Percentiles rank a stretch among this genome's conserved stretches.
Evolutionary conservation across 805 yeast genomes (phyloP).

Genomic region (Saturnispora serradocipensis): DNA sequence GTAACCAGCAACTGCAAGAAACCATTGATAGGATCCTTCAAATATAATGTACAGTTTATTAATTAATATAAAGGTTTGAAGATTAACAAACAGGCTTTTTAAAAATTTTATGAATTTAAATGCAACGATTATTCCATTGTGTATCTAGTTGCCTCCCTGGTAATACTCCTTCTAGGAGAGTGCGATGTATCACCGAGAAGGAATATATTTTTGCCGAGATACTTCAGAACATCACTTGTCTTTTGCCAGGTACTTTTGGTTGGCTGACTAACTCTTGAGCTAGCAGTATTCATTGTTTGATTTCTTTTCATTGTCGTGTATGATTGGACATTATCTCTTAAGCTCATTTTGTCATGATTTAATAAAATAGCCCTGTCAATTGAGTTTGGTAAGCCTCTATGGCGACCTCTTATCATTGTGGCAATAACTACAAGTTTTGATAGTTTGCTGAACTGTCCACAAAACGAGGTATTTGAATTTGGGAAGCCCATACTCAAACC

Average conservation of each 20-base stretch:
- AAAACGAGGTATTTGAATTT: slow-evolving; percentile 53
- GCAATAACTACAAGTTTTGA: slow-evolving; percentile 82
- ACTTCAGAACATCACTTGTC: slow-evolving; percentile 1
- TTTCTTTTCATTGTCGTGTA: slow-evolving; percentile 30
- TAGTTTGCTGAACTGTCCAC: slow-evolving; percentile 58
- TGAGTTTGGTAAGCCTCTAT: slow-evolving; percentile 90
- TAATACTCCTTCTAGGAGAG: slow-evolving; percentile 4
- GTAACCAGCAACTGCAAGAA: no score
- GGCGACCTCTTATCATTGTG: slow-evolving; percentile 90
- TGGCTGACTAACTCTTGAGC: neutral
- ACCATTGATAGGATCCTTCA: neutral
- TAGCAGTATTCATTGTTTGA: slow-evolving; percentile 14
- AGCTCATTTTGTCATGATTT: slow-evolving; percentile 57
- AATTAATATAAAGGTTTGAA: neutral
- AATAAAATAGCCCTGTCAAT: slow-evolving; percentile 90
- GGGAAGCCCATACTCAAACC: slow-evolving; percentile 88
- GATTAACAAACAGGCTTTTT: neutral
- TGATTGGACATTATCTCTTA: slow-evolving; percentile 54
- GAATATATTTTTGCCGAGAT: slow-evolving; percentile 2
- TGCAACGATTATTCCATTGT: neutral
- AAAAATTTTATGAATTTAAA: neutral
- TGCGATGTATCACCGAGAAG: neutral
- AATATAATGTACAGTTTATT: neutral
- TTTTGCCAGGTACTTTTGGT: slow-evolving; percentile 1
- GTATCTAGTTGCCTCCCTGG: slow-evolving; percentile 4